Evolutionary conservation across 805 yeast genomes (phyloP).

Genomic region (Candida succiphila): DNA sequence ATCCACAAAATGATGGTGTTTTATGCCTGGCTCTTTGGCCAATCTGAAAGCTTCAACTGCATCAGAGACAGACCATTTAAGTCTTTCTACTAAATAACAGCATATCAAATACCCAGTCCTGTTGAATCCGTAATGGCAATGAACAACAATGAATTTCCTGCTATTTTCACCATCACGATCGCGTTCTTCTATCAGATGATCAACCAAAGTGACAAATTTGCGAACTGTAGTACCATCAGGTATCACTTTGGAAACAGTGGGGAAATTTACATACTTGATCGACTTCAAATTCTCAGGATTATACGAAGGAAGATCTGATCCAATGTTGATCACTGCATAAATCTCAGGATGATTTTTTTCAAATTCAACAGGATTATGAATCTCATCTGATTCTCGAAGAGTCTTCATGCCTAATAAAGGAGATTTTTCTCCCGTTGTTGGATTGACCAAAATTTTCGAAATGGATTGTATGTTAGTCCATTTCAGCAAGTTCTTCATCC

Average conservation of each 20-base stretch:
- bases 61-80: slow-evolving; percentile 50
- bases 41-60: slow-evolving; percentile 49
- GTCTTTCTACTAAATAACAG: slow-evolving; percentile 52
- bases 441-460: slow-evolving; percentile 30
- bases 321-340: slow-evolving; percentile 56
- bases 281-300: slow-evolving; percentile 45
- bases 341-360: slow-evolving; percentile 43
- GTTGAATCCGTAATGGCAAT: slow-evolving; percentile 78
- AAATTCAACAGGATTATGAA: slow-evolving; percentile 47
- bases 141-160: slow-evolving; percentile 41
- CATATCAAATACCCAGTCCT: slow-evolving; percentile 69
- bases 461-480: slow-evolving; percentile 52
- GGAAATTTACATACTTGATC: slow-evolving; percentile 57
- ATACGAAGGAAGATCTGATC: slow-evolving; percentile 63
- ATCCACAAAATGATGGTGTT: slow-evolving; percentile 69
- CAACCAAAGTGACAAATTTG: slow-evolving; percentile 43
- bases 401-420: slow-evolving; percentile 69
- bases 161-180: slow-evolving; percentile 2
- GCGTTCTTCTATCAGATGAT: slow-evolving; percentile 24
- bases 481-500: slow-evolving; percentile 62
- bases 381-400: slow-evolving; percentile 49
- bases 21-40: slow-evolving; percentile 63
- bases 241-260: slow-evolving; percentile 70
- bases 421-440: slow-evolving; percentile 23
- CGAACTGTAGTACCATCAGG: slow-evolving; percentile 55